phyloP scores from a whole-genome alignment of 1,139 yeast genomes.

The Schwanniomyces etchellsii region DNA sequence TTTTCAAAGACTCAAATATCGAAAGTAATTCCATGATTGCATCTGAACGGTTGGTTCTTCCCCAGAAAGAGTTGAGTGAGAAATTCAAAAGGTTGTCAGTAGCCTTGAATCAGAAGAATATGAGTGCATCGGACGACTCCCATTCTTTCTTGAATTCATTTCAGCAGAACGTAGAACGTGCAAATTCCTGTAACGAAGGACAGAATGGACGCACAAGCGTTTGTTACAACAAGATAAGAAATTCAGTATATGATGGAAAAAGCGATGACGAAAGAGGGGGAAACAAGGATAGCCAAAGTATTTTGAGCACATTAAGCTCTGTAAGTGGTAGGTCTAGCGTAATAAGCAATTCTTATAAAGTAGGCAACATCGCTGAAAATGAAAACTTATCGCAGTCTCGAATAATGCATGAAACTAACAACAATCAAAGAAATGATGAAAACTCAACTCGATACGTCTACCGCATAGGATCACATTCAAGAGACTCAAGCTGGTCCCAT shows the following conservation, averaged over 20 bases:
- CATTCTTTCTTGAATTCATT: constrained; percentile 37
- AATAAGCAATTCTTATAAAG: constrained; percentile 10
- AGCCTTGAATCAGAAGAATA: constrained; percentile 29
- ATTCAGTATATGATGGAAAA: constrained; percentile 9
- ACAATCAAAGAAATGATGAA: neutral
- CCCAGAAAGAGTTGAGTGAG: constrained; percentile 30
- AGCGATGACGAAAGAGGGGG: constrained; percentile 4
- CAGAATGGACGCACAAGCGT: constrained; percentile 15
- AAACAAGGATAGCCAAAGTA: neutral
- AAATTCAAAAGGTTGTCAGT: constrained; percentile 38
- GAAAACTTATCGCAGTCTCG: too few species aligned
- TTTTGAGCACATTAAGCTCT: constrained; percentile 14
- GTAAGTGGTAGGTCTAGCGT: constrained; percentile 24
- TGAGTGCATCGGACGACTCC: constrained; percentile 33
- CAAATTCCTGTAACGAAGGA: constrained; percentile 5
- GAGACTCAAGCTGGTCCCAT: constrained; percentile 9
- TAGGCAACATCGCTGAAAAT: too few species aligned
- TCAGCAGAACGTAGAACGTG: constrained; percentile 30
- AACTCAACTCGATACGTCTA: neutral
- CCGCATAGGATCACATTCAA: neutral
- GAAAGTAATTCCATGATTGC: constrained; percentile 4
- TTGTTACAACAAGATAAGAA: constrained; percentile 28
- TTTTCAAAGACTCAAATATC: constrained; percentile 2
- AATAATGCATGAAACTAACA: too few species aligned
- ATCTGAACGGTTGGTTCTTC: constrained; percentile 13